phyloP scores from a whole-genome alignment of 176 grass and related monocot genomes.

The Lolium perenne region DNA sequence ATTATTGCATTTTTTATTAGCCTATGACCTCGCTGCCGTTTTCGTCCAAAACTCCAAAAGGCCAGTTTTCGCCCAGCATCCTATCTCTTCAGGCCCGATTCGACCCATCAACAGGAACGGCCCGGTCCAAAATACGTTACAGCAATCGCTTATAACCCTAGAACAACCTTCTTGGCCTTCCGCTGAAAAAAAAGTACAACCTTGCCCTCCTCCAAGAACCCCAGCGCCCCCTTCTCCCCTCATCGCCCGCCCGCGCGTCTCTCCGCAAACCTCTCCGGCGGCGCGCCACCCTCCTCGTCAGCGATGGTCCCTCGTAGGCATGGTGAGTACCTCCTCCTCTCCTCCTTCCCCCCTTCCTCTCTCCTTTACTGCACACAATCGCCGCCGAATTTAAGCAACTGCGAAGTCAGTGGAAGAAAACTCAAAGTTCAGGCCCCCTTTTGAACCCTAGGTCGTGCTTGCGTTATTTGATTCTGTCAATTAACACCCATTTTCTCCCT shows the following conservation, averaged over 20 bases:
- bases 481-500: neutral
- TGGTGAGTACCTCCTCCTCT: neutral
- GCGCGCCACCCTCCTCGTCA: neutral
- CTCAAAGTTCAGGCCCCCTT: too few species aligned
- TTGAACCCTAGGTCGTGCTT: conserved; percentile 62
- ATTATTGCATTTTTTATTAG: too few species aligned
- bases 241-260: neutral
- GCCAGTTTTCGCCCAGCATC: neutral
- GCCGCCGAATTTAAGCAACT: neutral
- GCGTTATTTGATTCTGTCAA: neutral
- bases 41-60: too few species aligned
- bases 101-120: neutral
- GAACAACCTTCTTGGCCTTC: neutral
- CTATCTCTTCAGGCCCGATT: neutral
- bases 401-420: neutral
- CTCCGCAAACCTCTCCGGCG: neutral
- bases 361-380: neutral
- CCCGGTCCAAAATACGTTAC: neutral
- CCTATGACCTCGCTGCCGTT: too few species aligned
- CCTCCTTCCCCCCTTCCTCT: neutral
- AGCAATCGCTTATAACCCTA: neutral
- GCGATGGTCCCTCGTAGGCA: neutral
- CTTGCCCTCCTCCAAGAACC: neutral
- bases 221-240: neutral
- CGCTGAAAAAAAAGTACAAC: neutral